Evolutionary conservation across 306 rosid species (phyloP).

Genomic region (Dryas drummondii): DNA sequence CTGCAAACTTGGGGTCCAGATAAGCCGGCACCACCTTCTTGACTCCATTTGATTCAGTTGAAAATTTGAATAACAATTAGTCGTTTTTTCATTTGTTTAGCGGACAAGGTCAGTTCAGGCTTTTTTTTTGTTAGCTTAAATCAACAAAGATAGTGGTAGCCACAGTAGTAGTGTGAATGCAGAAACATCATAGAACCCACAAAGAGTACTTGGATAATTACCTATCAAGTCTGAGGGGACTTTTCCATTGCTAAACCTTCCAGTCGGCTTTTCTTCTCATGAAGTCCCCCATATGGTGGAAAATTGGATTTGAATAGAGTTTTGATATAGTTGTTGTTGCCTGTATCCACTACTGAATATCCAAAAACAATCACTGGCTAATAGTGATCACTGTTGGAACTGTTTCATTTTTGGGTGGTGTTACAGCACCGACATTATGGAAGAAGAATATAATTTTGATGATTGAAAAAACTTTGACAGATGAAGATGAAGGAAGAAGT

Average conservation of each 20-base stretch:
- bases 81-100: background rate
- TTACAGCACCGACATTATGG: constrained; percentile 6
- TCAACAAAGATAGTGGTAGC: background rate
- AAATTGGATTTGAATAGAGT: constrained; percentile 57
- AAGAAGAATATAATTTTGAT: constrained; percentile 15
- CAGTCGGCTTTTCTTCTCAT: constrained; percentile 48
- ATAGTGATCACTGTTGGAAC: constrained; percentile 47
- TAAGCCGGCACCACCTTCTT: constrained; percentile 60
- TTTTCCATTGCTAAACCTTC: constrained; percentile 69
- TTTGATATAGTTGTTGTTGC: constrained; percentile 58
- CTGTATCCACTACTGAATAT: constrained; percentile 71
- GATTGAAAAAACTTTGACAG: constrained; percentile 14
- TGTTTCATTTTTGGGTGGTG: constrained; percentile 36
- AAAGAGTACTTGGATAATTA: background rate
- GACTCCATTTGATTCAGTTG: constrained; percentile 60
- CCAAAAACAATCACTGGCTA: constrained; percentile 60
- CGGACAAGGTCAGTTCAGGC: too few relatives aligned
- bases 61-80: background rate
- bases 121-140: too few relatives aligned
- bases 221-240: constrained; percentile 57
- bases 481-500: constrained; percentile 8
- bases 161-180: background rate
- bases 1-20: constrained; percentile 52
- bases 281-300: constrained; percentile 71
- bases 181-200: background rate